A percentile compares a stretch with the other conserved stretches of the same genome.
phyloP scores from a whole-genome alignment of 805 yeast genomes.

The Dipodascus geniculatus region DNA sequence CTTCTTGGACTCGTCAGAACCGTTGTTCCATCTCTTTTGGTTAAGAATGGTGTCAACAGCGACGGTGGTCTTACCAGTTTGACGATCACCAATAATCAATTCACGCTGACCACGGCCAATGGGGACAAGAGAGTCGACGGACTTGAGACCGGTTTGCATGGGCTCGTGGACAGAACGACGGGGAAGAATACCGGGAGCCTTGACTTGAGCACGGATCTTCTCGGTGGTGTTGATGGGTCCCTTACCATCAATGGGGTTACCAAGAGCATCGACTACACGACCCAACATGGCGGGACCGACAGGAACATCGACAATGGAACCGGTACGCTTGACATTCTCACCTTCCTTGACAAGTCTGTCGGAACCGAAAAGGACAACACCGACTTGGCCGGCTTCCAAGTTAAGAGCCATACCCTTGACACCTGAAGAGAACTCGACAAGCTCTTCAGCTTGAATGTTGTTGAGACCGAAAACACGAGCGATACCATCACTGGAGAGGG shows the following conservation, averaged over 20 bases:
- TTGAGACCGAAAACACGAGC: slow-evolving; percentile 99
- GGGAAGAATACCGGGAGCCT: slow-evolving; percentile 99
- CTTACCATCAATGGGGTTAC: slow-evolving; percentile 99
- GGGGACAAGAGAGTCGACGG: slow-evolving; percentile 98
- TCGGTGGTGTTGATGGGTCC: slow-evolving; percentile 88
- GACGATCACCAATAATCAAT: slow-evolving; percentile 99
- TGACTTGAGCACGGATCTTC: slow-evolving; percentile 91
- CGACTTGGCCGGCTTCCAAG: slow-evolving; percentile 99
- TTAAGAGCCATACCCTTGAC: slow-evolving; percentile 99
- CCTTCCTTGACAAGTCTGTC: slow-evolving; percentile 98
- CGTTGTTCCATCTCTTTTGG: slow-evolving; percentile 98
- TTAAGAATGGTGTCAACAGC: slow-evolving; percentile 96
- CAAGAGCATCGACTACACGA: slow-evolving; percentile 98
- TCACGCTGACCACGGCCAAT: slow-evolving; percentile 99
- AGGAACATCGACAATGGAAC: slow-evolving; percentile 97
- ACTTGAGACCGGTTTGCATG: slow-evolving; percentile 99
- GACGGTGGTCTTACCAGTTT: slow-evolving; percentile 99
- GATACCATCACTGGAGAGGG: slow-evolving; percentile 81
- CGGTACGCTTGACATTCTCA: slow-evolving; percentile 99
- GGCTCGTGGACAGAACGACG: slow-evolving; percentile 98
- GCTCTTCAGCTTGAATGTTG: slow-evolving; percentile 99
- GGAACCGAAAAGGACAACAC: slow-evolving; percentile 99
- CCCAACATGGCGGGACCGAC: slow-evolving; percentile 98
- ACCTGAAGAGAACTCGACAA: slow-evolving; percentile 98
- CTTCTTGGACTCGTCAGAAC: slow-evolving; percentile 91